These are phyloP conservation scores for Ophiocytium majus DNA, from an alignment of 352 stramenopile genomes.

Conservation along the genomic window DNA sequence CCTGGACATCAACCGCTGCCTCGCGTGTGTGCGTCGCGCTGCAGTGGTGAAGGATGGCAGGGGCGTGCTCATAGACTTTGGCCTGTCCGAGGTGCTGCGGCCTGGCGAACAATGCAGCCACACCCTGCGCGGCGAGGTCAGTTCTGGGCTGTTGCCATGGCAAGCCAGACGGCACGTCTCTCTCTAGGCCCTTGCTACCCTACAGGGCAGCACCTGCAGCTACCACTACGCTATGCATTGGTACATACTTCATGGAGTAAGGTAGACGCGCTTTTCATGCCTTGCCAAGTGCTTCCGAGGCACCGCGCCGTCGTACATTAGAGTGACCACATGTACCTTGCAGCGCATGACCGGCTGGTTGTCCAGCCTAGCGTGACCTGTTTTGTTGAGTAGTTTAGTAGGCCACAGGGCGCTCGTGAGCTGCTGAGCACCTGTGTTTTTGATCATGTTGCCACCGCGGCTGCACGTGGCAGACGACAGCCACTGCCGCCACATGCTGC, in stretches of 20 bases:
- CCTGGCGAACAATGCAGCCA: not conserved
- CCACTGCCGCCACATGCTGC: not conserved
- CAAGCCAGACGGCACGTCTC: not conserved
- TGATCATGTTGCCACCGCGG: not conserved
- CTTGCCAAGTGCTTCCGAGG: too few species aligned
- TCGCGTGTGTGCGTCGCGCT: not conserved
- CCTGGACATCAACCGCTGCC: too few species aligned
- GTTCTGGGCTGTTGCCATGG: not conserved
- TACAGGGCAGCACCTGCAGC: not conserved
- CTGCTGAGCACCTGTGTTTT: not conserved
- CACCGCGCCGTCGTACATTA: too few species aligned
- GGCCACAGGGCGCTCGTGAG: too few species aligned
- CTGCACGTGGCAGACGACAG: not conserved
- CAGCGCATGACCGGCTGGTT: too few species aligned
- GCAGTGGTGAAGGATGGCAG: constrained; percentile 12
- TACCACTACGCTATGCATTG: not conserved
- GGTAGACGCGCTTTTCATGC: too few species aligned
- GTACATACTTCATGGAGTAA: too few species aligned
- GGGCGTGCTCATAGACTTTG: constrained; percentile 17
- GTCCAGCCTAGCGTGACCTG: too few species aligned
- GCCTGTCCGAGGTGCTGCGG: not conserved
- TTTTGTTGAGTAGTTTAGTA: too few species aligned
- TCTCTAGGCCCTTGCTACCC: not conserved
- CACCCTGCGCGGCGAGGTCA: not conserved
- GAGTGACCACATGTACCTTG: too few species aligned